Conservation (phyloP, 352 stramenopile genomes). For the Proteromonas lacertae region DNA sequence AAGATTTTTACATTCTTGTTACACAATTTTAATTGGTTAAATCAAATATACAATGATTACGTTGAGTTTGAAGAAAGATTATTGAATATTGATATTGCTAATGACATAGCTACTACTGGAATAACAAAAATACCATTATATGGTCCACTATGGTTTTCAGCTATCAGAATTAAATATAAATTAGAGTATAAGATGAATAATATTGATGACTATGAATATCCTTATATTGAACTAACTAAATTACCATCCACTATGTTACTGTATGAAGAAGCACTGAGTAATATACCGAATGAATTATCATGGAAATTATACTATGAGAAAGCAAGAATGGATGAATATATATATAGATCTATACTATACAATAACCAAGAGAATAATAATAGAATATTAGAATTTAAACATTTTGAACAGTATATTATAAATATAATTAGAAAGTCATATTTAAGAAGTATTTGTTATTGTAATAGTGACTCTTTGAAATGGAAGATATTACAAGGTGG, state of each 20-base stretch:
- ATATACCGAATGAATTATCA: slow-evolving; percentile 32
- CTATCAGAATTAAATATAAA: slow-evolving; percentile 31
- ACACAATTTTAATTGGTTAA: slow-evolving; percentile 34
- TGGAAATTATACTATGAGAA: slow-evolving; percentile 46
- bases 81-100: slow-evolving; percentile 16
- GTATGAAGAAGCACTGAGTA: slow-evolving; percentile 7
- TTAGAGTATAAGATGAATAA: slow-evolving; percentile 13
- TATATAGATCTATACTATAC: neutral
- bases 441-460: neutral
- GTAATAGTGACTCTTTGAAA: slow-evolving; percentile 13
- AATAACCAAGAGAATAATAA: too few relatives aligned
- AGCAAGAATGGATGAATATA: slow-evolving; percentile 24
- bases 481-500: slow-evolving; percentile 46
- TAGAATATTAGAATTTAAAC: neutral
- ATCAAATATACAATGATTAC: slow-evolving; percentile 38
- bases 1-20: slow-evolving; percentile 42
- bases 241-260: neutral
- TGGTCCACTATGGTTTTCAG: slow-evolving; percentile 45
- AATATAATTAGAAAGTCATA: neutral
- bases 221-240: neutral
- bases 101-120: slow-evolving; percentile 27
- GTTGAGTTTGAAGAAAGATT: slow-evolving; percentile 21
- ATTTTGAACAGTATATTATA: neutral
- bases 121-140: slow-evolving; percentile 32
- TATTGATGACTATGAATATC: neutral